Percentiles rank a stretch among this genome's conserved stretches.
Evolutionary conservation across 2,329 filamentous ascomycete genomes (phyloP).

Genomic region (Aureobasidium namibiae): DNA sequence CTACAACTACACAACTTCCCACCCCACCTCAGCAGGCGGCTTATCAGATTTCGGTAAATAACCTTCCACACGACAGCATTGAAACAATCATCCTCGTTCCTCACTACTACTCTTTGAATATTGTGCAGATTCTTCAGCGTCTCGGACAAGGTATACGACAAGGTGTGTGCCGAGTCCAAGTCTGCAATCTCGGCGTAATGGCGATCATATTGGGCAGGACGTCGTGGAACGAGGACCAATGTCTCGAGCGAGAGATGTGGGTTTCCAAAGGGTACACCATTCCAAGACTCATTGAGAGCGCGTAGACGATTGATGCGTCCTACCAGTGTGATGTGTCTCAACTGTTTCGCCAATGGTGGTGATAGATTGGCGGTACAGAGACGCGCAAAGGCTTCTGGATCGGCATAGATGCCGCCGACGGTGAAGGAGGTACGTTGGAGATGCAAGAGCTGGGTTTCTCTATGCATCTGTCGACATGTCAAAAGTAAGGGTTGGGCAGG

Average conservation of each 20-base stretch:
- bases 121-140: slow-evolving; percentile 19
- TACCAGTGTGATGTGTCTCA: slow-evolving; percentile 26
- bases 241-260: slow-evolving; percentile 23
- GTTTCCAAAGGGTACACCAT: slow-evolving; percentile 26
- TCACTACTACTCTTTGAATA: slow-evolving; percentile 23
- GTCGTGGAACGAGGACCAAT: slow-evolving; percentile 24
- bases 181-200: slow-evolving; percentile 26
- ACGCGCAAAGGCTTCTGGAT: slow-evolving; percentile 23
- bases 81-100: slow-evolving; percentile 25
- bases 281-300: slow-evolving; percentile 29
- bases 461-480: slow-evolving; percentile 13
- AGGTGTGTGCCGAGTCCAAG: slow-evolving; percentile 25
- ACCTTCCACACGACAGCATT: slow-evolving; percentile 26
- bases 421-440: slow-evolving; percentile 23
- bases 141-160: slow-evolving; percentile 16
- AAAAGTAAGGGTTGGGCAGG: neutral
- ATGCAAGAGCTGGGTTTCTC: slow-evolving; percentile 21
- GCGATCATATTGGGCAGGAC: slow-evolving; percentile 21
- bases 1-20: slow-evolving; percentile 17
- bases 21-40: slow-evolving; percentile 28
- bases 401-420: slow-evolving; percentile 19
- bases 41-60: slow-evolving; percentile 27
- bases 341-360: slow-evolving; percentile 15
- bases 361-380: slow-evolving; percentile 20
- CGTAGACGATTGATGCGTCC: slow-evolving; percentile 25